A percentile compares a stretch with the other conserved stretches of the same genome.
Evolutionary conservation across 345 rosid genomes (phyloP).

Genomic region (Luvunga scandens): DNA sequence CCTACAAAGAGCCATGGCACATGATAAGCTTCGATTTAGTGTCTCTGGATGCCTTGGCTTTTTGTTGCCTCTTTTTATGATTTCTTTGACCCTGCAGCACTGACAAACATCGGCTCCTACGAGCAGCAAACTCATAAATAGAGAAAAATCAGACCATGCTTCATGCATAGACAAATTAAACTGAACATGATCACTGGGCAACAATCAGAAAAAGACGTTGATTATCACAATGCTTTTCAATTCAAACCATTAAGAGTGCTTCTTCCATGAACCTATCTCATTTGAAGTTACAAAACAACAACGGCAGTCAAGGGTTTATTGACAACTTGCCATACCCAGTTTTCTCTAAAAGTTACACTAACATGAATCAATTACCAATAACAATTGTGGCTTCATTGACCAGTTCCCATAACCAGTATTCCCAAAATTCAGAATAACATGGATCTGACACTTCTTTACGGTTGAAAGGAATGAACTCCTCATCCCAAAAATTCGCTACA

Average conservation of each 20-base stretch:
- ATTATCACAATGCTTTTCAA: neutral
- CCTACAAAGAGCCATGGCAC: neutral
- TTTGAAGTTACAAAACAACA: neutral
- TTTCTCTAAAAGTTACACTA: neutral
- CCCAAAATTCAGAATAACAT: neutral
- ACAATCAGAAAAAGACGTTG: neutral
- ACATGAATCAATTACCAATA: neutral
- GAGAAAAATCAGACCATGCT: neutral
- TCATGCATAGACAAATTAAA: neutral
- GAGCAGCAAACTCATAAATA: neutral
- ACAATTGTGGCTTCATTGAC: neutral
- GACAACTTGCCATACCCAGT: neutral
- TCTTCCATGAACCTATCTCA: neutral
- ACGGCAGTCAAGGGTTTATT: neutral
- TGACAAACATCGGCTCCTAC: neutral
- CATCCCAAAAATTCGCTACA: neutral
- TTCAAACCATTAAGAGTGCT: neutral
- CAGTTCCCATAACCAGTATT: neutral
- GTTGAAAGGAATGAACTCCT: neutral
- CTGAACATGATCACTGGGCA: neutral
- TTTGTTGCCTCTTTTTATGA: slow-evolving; percentile 1
- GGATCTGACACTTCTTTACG: neutral
- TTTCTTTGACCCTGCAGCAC: slow-evolving; percentile 10
- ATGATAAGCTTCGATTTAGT: neutral
- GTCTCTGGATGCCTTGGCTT: neutral